Conservation (phyloP, 495 filamentous ascomycete genomes). For the Penicillium desertorum region DNA sequence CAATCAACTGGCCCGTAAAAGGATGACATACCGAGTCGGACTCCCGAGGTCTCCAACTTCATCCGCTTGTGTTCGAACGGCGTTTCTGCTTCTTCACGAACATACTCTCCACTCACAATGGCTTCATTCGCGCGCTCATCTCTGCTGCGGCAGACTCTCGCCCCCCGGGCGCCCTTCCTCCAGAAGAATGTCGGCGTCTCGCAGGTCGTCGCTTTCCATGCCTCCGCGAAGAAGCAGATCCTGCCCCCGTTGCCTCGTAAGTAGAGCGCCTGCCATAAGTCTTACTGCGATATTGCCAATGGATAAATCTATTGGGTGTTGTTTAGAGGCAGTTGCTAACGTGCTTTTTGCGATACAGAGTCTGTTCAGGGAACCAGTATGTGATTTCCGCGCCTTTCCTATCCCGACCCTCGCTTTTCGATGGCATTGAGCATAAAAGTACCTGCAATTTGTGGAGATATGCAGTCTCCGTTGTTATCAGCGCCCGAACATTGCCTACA, state of each 20-base stretch:
- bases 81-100: constrained; percentile 24
- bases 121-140: constrained; percentile 46
- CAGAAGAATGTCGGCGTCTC: constrained; percentile 43
- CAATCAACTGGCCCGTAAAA: constrained; percentile 45
- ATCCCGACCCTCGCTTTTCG: constrained; percentile 4
- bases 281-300: not conserved
- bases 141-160: constrained; percentile 41
- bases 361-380: constrained; percentile 75
- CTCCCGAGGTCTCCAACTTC: constrained; percentile 50
- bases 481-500: not conserved
- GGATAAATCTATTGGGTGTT: not conserved
- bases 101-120: constrained; percentile 37
- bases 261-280: constrained; percentile 29
- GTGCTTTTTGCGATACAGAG: constrained; percentile 52
- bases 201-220: constrained; percentile 68
- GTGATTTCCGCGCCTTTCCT: constrained; percentile 25
- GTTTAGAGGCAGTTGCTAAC: constrained; percentile 24
- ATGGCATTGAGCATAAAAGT: constrained; percentile 1
- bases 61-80: constrained; percentile 31
- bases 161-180: constrained; percentile 39
- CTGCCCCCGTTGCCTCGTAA: constrained; percentile 68
- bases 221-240: constrained; percentile 63
- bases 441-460: not conserved
- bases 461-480: too few relatives aligned
- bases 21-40: constrained; percentile 48